Evolutionary conservation across 1,284 basidiomycete genomes (phyloP).

Genomic region (Ganoderma sinense): DNA sequence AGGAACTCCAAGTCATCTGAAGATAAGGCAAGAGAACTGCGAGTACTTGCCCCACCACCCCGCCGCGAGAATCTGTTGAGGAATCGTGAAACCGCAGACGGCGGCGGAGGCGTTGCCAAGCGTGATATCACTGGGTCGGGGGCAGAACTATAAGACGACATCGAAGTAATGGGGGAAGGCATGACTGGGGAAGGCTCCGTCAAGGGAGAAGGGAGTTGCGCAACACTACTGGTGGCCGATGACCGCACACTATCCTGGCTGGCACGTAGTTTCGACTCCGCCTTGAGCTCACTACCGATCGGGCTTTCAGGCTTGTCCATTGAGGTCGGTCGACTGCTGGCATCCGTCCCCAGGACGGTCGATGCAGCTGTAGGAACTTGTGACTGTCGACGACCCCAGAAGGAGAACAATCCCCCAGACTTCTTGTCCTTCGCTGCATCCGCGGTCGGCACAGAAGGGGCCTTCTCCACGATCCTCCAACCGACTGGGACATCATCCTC

Average conservation of each 20-base stretch:
- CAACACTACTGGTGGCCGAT: constrained; percentile 11
- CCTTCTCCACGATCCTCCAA: constrained; percentile 67
- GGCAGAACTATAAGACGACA: constrained; percentile 34
- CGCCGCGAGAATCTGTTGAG: constrained; percentile 70
- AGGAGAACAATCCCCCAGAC: constrained; percentile 64
- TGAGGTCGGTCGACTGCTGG: constrained; percentile 15
- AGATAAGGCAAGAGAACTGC: constrained; percentile 67
- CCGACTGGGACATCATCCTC: constrained; percentile 66
- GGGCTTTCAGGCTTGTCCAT: constrained; percentile 26
- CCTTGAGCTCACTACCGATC: constrained; percentile 15
- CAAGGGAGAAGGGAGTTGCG: constrained; percentile 18
- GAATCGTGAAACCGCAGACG: constrained; percentile 75
- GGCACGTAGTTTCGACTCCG: constrained; percentile 23
- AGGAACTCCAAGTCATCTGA: constrained; percentile 78
- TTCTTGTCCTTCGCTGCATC: constrained; percentile 55
- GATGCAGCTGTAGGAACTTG: constrained; percentile 15
- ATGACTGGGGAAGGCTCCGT: constrained; percentile 18
- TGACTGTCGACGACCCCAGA: constrained; percentile 62
- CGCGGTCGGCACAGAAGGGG: constrained; percentile 35
- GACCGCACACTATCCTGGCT: constrained; percentile 35
- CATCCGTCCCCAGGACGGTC: neutral
- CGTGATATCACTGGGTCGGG: constrained; percentile 33
- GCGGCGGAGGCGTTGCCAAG: constrained; percentile 24
- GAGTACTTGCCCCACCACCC: constrained; percentile 46
- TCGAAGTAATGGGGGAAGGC: constrained; percentile 19